phyloP scores from a whole-genome alignment of 2,329 filamentous ascomycete genomes.

The Clathrospora elynae region DNA sequence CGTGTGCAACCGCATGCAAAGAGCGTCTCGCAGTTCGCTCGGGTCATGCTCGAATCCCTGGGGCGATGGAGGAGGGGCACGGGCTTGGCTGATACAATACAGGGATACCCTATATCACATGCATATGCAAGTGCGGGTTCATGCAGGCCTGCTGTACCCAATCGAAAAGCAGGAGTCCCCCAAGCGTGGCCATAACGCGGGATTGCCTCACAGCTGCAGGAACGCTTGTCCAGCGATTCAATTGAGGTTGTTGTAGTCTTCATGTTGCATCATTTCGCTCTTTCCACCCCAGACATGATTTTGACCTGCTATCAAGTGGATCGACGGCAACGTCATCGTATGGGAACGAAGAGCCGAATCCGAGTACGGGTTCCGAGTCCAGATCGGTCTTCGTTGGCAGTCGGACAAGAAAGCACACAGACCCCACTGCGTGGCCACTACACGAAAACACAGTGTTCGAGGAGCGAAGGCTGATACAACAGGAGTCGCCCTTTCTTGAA shows the following conservation, averaged over 20 bases:
- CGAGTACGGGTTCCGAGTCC: slow-evolving; percentile 36
- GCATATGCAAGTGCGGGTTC: slow-evolving; percentile 48
- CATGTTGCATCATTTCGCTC: slow-evolving; percentile 20
- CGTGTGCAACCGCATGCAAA: slow-evolving; percentile 32
- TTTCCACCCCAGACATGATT: no score
- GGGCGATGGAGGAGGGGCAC: slow-evolving; percentile 21
- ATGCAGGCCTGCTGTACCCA: slow-evolving; percentile 41
- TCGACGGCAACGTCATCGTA: slow-evolving; percentile 7
- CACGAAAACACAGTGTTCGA: slow-evolving; percentile 32
- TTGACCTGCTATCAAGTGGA: not conserved
- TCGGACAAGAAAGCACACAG: slow-evolving; percentile 40
- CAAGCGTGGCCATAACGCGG: slow-evolving; percentile 39
- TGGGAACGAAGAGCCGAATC: slow-evolving; percentile 22
- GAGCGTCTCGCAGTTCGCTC: slow-evolving; percentile 23
- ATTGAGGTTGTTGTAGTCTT: slow-evolving; percentile 16
- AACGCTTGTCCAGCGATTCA: slow-evolving; percentile 36
- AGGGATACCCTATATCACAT: slow-evolving; percentile 44
- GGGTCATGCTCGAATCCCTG: slow-evolving; percentile 28
- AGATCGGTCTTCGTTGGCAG: slow-evolving; percentile 38
- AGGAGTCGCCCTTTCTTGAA: slow-evolving; percentile 15
- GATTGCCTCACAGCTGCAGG: slow-evolving; percentile 47
- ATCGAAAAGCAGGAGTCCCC: slow-evolving; percentile 20
- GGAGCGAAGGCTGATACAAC: slow-evolving; percentile 27
- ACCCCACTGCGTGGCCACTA: slow-evolving; percentile 37
- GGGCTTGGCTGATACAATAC: slow-evolving; percentile 23